Base-by-base conservation (phyloP, 805 yeast genomes). In the Myxozyma neotropica region DNA sequence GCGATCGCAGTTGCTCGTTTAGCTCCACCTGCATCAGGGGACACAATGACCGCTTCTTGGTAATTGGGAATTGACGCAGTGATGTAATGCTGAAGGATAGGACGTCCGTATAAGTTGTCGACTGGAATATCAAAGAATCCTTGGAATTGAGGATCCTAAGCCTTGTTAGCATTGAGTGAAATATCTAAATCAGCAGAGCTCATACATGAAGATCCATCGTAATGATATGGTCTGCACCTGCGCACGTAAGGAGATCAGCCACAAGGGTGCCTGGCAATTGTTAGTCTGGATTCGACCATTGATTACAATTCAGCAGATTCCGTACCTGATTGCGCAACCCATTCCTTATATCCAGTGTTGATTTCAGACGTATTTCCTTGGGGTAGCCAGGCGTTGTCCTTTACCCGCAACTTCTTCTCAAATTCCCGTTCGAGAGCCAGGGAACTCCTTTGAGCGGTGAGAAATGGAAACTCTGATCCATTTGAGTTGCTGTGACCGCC, bases 11-110 rank as follows among this genome's bases (percentile, higher is more conserved):
- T 89, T 33, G 99, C 97, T 66, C 99, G 79, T 74, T 94, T 94
- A 51, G 99, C 99, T 63, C 99, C 99, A 70, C 99, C 99, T 23
- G 97, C 94, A 75, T 94, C 99, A 0, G 99, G 99, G 1, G 97
- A 90, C 35, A 94, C 97, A 68, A 94, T 84, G 6, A 94, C 96
- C 43, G 93, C 88, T 42, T 91, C 87, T 66, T 83, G 83, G 71
- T 85, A 89, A 63, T 88, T 75, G n/a, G 95, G 93, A 57, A 94
- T 85, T 63, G 80, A 79, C 59, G 86, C 85, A 23, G 83, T 79
- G 61, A 94, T 91, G 74, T 91, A 94, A 66, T 89, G 88, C 72
- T 89, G 92, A 57, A 93, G 77, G 58, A 94, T 78, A 1, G 97
- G 97, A 71, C 88, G 87, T 49, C 94, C 89, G 72, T 89, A 90